Base-by-base conservation (phyloP, 306 rosid genomes). In the Medicago ruthenica region DNA sequence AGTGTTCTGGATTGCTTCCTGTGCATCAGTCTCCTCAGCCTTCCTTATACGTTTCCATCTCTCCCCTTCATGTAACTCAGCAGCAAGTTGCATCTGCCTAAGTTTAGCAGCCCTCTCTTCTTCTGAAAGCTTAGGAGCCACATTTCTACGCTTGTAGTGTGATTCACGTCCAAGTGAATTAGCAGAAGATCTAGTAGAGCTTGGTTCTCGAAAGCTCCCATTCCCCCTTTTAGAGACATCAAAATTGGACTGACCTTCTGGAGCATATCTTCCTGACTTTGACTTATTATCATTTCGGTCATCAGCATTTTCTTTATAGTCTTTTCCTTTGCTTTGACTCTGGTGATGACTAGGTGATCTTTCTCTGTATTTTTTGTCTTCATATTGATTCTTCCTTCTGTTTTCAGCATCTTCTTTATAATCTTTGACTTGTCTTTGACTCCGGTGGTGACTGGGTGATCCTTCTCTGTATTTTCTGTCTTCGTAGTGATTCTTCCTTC, bases 41-140 rank as follows among this genome's bases (percentile, higher is more conserved):
- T 83, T 92, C 89, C 87, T 90, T 84, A 95, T 82, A 9, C 97
- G 97, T 79, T 84, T 95, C 97, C 97, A 90, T 80, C 99, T 85
- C 76, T 89, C 96, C 81, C 91, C 97, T 83, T 95, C 97, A 79
- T 95, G 97, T 80, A 92, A 53, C 85, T 95, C 97, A 0, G 99
- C 99, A 76, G 96, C 93, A 80, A 86, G 81, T 83, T 95, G 96
- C 99, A 95, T 90, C 85, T 95, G 93, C 71, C 36, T 83, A 27
- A 95, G 89, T 83, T 92, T 85, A 67, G 92, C 89, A 66, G 96
- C 97, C 67, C 96, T 91, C 79, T 92, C 96, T 79, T 92, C 99
- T 45, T 89, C 97, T 21, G 97, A 77, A 74, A 95, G 93, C 70
- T 89, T 92, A 37, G 90, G 88, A 65, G 88, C 89, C 54, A 66